Evolutionary conservation across 1,139 yeast species (phyloP).

Genomic region (Geotrichum restrictum): DNA sequence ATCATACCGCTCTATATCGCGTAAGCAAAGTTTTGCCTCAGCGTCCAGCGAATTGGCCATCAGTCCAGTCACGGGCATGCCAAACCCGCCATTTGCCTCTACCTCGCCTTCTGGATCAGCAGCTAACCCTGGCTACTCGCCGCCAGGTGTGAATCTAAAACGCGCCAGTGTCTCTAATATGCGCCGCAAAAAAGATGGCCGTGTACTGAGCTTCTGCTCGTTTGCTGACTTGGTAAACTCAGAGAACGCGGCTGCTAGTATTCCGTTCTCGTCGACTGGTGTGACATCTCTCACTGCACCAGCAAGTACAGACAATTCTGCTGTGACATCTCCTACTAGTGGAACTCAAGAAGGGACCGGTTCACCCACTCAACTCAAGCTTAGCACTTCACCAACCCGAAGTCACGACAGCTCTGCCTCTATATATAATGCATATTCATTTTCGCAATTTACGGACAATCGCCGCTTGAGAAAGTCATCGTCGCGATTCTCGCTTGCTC

Average conservation of each 20-base stretch:
- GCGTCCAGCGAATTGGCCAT: neutral
- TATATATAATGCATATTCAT: neutral
- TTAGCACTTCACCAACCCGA: slow-evolving; percentile 2
- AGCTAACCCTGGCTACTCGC: neutral
- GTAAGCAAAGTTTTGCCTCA: slow-evolving; percentile 14
- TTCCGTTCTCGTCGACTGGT: neutral
- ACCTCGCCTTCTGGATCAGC: slow-evolving; percentile 6
- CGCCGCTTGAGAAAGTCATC: neutral
- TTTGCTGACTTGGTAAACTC: slow-evolving; percentile 18
- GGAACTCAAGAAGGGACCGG: neutral
- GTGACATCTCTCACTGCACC: neutral
- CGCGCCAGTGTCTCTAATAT: neutral
- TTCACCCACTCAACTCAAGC: slow-evolving; percentile 4
- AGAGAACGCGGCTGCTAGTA: slow-evolving; percentile 1
- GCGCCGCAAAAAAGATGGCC: slow-evolving; percentile 9
- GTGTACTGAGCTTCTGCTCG: slow-evolving; percentile 20
- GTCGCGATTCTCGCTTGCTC: slow-evolving; percentile 6
- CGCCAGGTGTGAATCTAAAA: neutral
- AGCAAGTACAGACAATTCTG: neutral
- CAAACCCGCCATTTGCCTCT: neutral
- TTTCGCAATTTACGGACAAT: neutral
- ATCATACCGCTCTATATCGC: slow-evolving; percentile 3
- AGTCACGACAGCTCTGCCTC: slow-evolving; percentile 5
- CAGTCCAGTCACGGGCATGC: neutral
- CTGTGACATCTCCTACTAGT: slow-evolving; percentile 6